Percentiles rank a stretch among this genome's conserved stretches.
Evolutionary conservation across 78 protist genomes (phyloP).

Genomic region (Dictyostelium intermedium): DNA sequence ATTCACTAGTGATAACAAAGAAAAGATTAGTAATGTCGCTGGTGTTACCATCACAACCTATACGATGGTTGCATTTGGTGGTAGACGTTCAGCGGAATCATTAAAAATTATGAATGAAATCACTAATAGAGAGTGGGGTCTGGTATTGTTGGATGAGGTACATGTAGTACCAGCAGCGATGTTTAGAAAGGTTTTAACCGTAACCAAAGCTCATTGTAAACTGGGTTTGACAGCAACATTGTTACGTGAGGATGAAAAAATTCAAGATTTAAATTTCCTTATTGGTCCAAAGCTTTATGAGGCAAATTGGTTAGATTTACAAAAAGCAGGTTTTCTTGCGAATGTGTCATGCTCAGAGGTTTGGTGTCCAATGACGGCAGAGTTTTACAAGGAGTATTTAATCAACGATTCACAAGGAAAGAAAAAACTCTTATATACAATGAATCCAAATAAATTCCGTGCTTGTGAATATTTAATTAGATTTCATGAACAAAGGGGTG

Average conservation of each 20-base stretch:
- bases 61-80: conserved; percentile 92
- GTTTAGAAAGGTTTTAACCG: conserved; percentile 83
- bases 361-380: conserved; percentile 96
- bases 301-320: conserved; percentile 99
- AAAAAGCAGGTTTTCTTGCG: conserved; percentile 87
- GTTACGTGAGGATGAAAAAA: conserved; percentile 98
- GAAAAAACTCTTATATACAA: conserved; percentile 81
- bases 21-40: conserved; percentile 56
- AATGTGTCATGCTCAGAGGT: conserved; percentile 90
- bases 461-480: conserved; percentile 91
- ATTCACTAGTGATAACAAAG: conserved; percentile 91
- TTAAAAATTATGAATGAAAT: conserved; percentile 86
- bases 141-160: conserved; percentile 97
- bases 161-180: conserved; percentile 95
- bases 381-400: conserved; percentile 90
- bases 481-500: conserved; percentile 93
- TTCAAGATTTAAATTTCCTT: conserved; percentile 93
- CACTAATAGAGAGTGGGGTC: conserved; percentile 96
- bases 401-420: conserved; percentile 18
- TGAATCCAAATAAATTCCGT: conserved; percentile 97
- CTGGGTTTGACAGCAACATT: conserved; percentile 99
- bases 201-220: conserved; percentile 94
- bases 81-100: conserved; percentile 86
- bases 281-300: conserved; percentile 99
- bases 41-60: conserved; percentile 96